A percentile compares a stretch with the other conserved stretches of the same genome.
Conservation (phyloP, 73 alveolate species). For the Paramecium biaurelia region DNA sequence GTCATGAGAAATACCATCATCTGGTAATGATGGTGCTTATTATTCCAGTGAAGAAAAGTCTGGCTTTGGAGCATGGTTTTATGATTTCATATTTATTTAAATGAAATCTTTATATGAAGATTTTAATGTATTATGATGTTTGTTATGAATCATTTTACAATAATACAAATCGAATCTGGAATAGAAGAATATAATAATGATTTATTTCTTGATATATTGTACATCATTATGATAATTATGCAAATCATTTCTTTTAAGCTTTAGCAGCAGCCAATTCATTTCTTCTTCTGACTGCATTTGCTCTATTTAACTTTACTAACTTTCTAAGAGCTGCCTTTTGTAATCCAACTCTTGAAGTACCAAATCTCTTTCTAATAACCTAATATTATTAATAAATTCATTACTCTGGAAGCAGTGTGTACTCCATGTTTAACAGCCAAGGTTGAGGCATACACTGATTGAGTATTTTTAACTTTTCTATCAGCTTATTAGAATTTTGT, state of each 20-base stretch:
- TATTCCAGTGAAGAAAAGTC: not conserved
- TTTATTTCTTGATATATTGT: not conserved
- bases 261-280: slow-evolving; percentile 15
- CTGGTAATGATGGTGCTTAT: not conserved
- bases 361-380: slow-evolving; percentile 47
- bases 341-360: not conserved
- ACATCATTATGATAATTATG: slow-evolving; percentile 9
- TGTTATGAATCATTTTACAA: not conserved
- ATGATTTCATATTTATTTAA: not conserved
- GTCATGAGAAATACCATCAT: not conserved
- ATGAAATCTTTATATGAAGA: not conserved
- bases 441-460: slow-evolving; percentile 35
- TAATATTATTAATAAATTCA: not conserved
- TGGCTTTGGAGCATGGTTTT: not conserved
- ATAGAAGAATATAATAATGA: not conserved
- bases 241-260: slow-evolving; percentile 20
- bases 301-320: slow-evolving; percentile 18
- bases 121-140: not conserved
- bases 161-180: not conserved
- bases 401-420: slow-evolving; percentile 49
- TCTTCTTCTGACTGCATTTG: slow-evolving; percentile 43
- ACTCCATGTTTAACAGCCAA: slow-evolving; percentile 34
- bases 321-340: slow-evolving; percentile 17
- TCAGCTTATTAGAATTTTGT: slow-evolving; percentile 43
- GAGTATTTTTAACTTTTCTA: slow-evolving; percentile 9